These are phyloP conservation scores for Trichoderma breve DNA, from an alignment of 2,329 filamentous ascomycete species.

Conservation along the genomic window DNA sequence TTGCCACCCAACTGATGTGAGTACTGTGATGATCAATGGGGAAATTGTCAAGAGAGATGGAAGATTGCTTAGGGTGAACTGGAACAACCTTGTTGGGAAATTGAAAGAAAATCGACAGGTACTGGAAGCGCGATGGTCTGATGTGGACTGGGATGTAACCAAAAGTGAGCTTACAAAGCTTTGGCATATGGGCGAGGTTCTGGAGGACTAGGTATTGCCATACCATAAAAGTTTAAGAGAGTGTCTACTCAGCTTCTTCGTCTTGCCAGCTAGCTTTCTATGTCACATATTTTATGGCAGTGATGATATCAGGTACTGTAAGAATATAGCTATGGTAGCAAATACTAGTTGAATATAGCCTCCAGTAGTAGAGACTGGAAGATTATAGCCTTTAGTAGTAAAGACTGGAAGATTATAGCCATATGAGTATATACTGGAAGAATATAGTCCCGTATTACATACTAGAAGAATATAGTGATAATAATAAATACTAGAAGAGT, in stretches of 20 bases:
- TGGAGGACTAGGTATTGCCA: not conserved
- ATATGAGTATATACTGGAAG: too few relatives aligned
- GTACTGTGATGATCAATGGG: not conserved
- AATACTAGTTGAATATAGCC: not conserved
- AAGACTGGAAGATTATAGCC: not conserved
- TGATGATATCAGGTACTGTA: not conserved
- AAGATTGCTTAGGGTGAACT: not conserved
- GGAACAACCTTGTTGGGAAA: not conserved
- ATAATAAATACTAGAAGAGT: not conserved
- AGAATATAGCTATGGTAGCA: not conserved
- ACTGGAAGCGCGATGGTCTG: not conserved
- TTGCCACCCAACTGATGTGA: not conserved
- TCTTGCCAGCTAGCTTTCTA: not conserved
- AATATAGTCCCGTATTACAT: too few relatives aligned
- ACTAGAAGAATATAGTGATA: not conserved
- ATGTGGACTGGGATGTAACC: not conserved
- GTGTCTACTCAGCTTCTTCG: fast-evolving
- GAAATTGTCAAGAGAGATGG: not conserved
- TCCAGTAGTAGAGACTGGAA: too few relatives aligned
- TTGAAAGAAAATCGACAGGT: not conserved
- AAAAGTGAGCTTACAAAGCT: not conserved
- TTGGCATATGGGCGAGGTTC: not conserved
- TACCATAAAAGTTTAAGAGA: fast-evolving
- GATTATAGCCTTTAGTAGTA: too few relatives aligned
- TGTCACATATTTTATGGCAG: fast-evolving